Evolutionary conservation across 2,329 filamentous ascomycete genomes (phyloP).

Genomic region (Microcyclospora pomicola): DNA sequence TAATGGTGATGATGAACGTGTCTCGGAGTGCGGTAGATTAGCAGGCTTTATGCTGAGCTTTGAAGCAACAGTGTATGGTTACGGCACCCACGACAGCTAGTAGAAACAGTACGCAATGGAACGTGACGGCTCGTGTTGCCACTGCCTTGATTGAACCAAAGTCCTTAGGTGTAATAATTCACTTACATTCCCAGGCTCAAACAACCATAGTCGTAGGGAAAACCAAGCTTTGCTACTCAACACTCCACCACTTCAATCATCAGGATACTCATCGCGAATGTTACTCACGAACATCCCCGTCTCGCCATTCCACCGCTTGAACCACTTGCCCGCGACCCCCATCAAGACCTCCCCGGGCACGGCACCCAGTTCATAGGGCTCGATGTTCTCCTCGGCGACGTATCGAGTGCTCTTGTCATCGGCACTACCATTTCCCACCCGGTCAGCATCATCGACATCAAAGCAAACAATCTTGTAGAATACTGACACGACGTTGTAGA

Average conservation of each 20-base stretch:
- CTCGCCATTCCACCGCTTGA: slow-evolving; percentile 66
- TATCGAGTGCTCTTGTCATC: slow-evolving; percentile 58
- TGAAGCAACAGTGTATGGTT: too few relatives aligned
- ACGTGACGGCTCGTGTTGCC: too few relatives aligned
- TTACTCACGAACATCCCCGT: slow-evolving; percentile 70
- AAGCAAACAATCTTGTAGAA: background rate
- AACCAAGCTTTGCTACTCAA: too few relatives aligned
- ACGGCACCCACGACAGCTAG: too few relatives aligned
- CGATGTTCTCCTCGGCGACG: slow-evolving; percentile 70
- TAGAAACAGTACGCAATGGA: too few relatives aligned
- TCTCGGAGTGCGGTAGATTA: too few relatives aligned
- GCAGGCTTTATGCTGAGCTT: too few relatives aligned
- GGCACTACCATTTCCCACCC: slow-evolving; percentile 21
- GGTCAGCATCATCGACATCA: background rate
- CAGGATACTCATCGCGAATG: slow-evolving; percentile 46
- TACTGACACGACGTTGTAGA: slow-evolving; percentile 78
- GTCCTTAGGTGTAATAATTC: too few relatives aligned
- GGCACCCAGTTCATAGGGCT: slow-evolving; percentile 36
- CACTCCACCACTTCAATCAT: background rate
- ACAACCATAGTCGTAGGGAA: too few relatives aligned
- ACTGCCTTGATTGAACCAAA: too few relatives aligned
- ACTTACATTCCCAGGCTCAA: too few relatives aligned
- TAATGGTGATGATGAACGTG: too few relatives aligned
- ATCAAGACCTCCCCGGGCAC: slow-evolving; percentile 46
- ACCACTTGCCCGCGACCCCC: slow-evolving; percentile 65